Evolutionary conservation across 1,284 basidiomycete species (phyloP).

Genomic region (Rhodotorula sp.): DNA sequence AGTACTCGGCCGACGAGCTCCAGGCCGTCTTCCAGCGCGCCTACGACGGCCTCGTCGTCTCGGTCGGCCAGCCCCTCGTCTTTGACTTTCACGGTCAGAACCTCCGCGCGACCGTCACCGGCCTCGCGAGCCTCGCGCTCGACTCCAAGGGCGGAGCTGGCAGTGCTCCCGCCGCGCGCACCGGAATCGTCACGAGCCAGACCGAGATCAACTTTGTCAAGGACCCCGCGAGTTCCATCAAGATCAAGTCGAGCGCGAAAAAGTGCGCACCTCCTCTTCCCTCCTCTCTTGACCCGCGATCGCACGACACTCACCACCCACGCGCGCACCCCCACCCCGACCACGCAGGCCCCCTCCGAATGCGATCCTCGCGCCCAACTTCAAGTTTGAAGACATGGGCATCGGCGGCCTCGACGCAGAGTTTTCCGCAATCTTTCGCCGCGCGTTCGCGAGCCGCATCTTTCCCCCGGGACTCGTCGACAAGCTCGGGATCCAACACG

Average conservation of each 20-base stretch:
- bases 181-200: slow-evolving; percentile 85
- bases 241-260: slow-evolving; percentile 88
- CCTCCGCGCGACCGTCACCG: slow-evolving; percentile 71
- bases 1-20: slow-evolving; percentile 83
- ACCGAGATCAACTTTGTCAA: slow-evolving; percentile 90
- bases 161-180: slow-evolving; percentile 40
- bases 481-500: slow-evolving; percentile 97
- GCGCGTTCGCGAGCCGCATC: slow-evolving; percentile 96
- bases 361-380: slow-evolving; percentile 95
- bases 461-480: slow-evolving; percentile 96
- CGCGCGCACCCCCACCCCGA: too few species aligned
- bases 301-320: neutral
- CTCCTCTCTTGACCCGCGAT: too few species aligned
- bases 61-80: slow-evolving; percentile 69
- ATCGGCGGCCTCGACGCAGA: slow-evolving; percentile 97
- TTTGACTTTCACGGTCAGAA: slow-evolving; percentile 92
- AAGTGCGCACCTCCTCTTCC: slow-evolving; percentile 58
- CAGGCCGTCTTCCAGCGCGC: slow-evolving; percentile 67
- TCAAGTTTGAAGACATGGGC: slow-evolving; percentile 99
- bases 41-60: slow-evolving; percentile 63
- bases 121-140: slow-evolving; percentile 68
- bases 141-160: slow-evolving; percentile 47
- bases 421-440: slow-evolving; percentile 95
- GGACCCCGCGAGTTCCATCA: slow-evolving; percentile 75
- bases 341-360: slow-evolving; percentile 77